Base-by-base conservation (phyloP, 108 stramenopile genomes). In the Cyclotella kingstonii region DNA sequence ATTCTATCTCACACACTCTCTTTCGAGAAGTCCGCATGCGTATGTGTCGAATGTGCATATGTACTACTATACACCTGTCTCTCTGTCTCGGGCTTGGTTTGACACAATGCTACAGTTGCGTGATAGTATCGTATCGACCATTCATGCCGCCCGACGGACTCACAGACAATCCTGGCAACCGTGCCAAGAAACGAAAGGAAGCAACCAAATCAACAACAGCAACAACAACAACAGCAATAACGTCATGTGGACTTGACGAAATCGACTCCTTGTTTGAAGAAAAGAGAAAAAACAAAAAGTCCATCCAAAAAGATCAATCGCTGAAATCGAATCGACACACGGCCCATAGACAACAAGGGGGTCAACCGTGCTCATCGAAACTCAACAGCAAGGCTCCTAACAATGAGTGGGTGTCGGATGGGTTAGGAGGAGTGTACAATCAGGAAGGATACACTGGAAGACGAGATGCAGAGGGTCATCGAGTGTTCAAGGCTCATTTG, bases 401-500 rank as follows among this genome's bases (percentile, higher is more conserved):
- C 34, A 35, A 71, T 22, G 53, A 56, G 30, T 95, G 90, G 90
- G 85, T 84, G 3, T 77, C 87, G 40, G 93, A 95, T 73, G 93
- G 93, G 3, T 58, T 88, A 17, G 93, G 93, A 19, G 93, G 93
- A 8, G 78, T 82, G 11, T 91, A 81, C 46, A 87, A 94, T 54
- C 33, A 52, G 3, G 92, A 94, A 38, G 92, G 92, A 36, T 94
- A 53, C 48, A 94, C 92, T 3, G 92, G 92, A 5, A 53, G 92
- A 47, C 67, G 73, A 17, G 82, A 91, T 46, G 89, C 86, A 44
- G 90, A 63, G 0, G 68, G 89, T 3, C 69, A 81, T 55, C 89
- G 84, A 52, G 65, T 94, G 8, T 94, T 89, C 70, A 94, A 94
- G 63, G 86, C 86, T 0, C 93, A 94, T 70, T 60, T 94, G 38